Evolutionary conservation across 139 green algal species (phyloP).

Genomic region (Deuterostichococcus epilithicus): DNA sequence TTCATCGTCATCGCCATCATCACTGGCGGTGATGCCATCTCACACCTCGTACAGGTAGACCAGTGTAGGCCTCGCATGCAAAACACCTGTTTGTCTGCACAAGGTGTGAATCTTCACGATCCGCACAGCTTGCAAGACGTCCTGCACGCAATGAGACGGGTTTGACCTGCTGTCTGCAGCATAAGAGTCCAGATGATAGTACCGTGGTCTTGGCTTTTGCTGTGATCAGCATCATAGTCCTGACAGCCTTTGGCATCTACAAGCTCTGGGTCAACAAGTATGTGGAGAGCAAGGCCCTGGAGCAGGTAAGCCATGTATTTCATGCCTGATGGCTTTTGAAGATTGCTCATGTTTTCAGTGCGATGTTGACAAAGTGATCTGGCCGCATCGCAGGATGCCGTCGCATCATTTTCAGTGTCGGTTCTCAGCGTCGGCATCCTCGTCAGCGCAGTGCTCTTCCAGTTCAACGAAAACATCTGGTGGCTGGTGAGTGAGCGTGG

Average conservation of each 20-base stretch:
- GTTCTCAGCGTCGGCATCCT: constrained; percentile 3
- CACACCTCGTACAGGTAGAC: neutral
- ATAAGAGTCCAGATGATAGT: neutral
- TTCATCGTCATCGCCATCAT: neutral
- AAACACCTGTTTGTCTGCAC: neutral
- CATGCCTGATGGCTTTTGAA: neutral
- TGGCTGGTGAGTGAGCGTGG: constrained; percentile 11
- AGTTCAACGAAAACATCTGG: neutral
- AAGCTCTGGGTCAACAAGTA: neutral
- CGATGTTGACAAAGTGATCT: neutral
- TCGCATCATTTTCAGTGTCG: neutral
- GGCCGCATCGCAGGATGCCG: neutral
- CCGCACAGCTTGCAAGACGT: neutral
- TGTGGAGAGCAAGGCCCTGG: neutral
- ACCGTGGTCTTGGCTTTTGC: neutral
- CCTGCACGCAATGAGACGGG: neutral
- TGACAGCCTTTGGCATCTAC: neutral
- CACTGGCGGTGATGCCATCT: neutral
- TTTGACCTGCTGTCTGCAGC: neutral
- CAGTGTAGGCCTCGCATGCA: no score
- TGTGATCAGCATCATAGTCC: neutral
- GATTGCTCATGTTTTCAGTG: neutral
- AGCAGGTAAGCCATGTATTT: neutral
- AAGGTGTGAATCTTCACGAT: neutral
- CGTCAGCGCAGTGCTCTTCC: neutral